A percentile compares a stretch with the other conserved stretches of the same genome.
phyloP scores from a whole-genome alignment of 371 early-diverging fungal genomes.

The Apophysomyces ossiformis region DNA sequence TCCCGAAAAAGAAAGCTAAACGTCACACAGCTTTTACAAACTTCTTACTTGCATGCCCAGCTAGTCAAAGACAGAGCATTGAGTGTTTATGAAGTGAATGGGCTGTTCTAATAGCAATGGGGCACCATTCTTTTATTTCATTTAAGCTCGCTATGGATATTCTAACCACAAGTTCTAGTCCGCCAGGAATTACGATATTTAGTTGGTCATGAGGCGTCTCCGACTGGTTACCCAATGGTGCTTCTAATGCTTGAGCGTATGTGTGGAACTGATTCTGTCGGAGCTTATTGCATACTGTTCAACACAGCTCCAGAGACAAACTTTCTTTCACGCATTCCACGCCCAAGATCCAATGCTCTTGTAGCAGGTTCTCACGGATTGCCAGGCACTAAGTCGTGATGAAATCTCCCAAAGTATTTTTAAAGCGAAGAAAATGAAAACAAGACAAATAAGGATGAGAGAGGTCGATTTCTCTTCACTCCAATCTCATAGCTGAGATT shows the following conservation, averaged over 20 bases:
- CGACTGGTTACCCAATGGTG: constrained; percentile 34
- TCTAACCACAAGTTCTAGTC: constrained; percentile 5
- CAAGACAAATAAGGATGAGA: not conserved
- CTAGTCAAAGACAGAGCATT: too few species aligned
- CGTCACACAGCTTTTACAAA: not conserved
- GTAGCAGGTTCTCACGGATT: not conserved
- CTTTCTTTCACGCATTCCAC: not conserved
- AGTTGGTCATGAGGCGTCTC: not conserved
- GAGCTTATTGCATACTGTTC: constrained; percentile 35
- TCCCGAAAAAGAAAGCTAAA: not conserved
- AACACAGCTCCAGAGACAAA: constrained; percentile 43
- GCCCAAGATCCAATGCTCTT: constrained; percentile 5
- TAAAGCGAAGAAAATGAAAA: not conserved
- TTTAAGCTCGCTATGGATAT: not conserved
- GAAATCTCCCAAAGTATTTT: not conserved
- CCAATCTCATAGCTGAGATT: too few species aligned
- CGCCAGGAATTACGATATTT: not conserved
- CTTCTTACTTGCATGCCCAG: too few species aligned
- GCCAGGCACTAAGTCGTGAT: constrained; percentile 12
- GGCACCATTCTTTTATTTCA: not conserved
- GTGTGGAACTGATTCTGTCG: constrained; percentile 45
- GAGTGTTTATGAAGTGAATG: too few species aligned
- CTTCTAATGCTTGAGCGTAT: constrained; percentile 35
- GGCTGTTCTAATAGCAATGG: too few species aligned
- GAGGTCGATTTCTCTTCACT: too few species aligned